Conservation (phyloP, 768 basidiomycete genomes). For the Tricholomella constricta region DNA sequence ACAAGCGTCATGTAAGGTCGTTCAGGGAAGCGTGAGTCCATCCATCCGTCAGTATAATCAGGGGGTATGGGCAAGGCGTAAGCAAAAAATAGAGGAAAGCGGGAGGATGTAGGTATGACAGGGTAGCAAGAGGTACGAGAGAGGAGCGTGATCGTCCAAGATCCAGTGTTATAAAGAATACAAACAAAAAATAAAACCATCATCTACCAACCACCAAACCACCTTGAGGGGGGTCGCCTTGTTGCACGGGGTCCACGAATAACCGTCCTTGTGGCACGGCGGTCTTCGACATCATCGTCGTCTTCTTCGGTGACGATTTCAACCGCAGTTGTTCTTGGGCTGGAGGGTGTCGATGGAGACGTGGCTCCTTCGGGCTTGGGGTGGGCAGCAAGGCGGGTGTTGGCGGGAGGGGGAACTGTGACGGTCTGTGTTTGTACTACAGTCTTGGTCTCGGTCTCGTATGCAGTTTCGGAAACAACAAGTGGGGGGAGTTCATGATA, state of each 20-base stretch:
- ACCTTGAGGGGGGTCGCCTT: constrained; percentile 54
- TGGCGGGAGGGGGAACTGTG: constrained; percentile 74
- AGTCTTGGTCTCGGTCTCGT: constrained; percentile 66
- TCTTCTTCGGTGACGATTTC: constrained; percentile 69
- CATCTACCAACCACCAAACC: constrained; percentile 62
- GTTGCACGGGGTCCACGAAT: constrained; percentile 46
- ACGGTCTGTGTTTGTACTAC: constrained; percentile 67
- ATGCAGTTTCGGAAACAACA: constrained; percentile 45
- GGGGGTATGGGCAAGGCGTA: constrained; percentile 3
- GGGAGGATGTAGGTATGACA: constrained; percentile 9
- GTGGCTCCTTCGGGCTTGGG: constrained; percentile 69
- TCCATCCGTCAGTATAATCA: constrained; percentile 28
- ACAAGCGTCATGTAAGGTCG: constrained; percentile 29
- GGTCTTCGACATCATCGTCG: constrained; percentile 39
- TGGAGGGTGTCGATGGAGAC: constrained; percentile 56
- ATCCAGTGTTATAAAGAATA: constrained; percentile 36
- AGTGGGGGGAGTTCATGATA: constrained; percentile 50
- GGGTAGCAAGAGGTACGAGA: constrained; percentile 3
- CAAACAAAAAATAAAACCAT: constrained; percentile 33
- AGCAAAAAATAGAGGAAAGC: constrained; percentile 12
- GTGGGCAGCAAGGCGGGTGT: constrained; percentile 72
- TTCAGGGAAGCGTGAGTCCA: constrained; percentile 28
- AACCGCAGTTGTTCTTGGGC: constrained; percentile 75
- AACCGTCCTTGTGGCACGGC: constrained; percentile 37
- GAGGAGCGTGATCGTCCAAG: constrained; percentile 15